Conservation (phyloP, 1,139 yeast species). For the Yamadazyma friedrichii region DNA sequence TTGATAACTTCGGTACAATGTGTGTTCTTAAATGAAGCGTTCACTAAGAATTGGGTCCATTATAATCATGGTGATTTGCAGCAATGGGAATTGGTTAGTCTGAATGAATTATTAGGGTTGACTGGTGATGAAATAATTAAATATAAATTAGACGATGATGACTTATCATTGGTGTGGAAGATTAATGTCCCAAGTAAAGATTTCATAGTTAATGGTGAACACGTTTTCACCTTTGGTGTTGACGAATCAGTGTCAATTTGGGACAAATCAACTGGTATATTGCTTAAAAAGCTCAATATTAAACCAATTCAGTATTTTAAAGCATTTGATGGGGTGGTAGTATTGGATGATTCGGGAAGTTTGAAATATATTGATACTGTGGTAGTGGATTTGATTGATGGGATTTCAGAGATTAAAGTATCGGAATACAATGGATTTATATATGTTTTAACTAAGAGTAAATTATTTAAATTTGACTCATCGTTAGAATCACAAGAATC, state of each 20-base stretch:
- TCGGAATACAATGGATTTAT: conserved; percentile 11
- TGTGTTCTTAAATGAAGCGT: conserved; percentile 34
- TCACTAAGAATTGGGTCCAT: conserved; percentile 28
- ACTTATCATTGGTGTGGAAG: conserved; percentile 17
- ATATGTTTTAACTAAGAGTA: conserved; percentile 15
- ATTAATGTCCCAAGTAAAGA: conserved; percentile 9
- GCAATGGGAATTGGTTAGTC: conserved; percentile 12
- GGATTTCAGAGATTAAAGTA: conserved; percentile 8
- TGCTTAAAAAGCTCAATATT: conserved; percentile 4
- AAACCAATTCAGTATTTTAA: conserved; percentile 4
- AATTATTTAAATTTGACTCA: conserved; percentile 12
- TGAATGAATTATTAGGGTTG: conserved; percentile 24
- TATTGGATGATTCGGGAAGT: conserved; percentile 4
- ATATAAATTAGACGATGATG: conserved; percentile 14
- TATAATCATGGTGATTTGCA: conserved; percentile 13
- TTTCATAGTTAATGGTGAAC: conserved; percentile 14
- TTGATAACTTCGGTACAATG: conserved; percentile 2
- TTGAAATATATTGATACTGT: conserved; percentile 3
- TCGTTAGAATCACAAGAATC: conserved; percentile 8
- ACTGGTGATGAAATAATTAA: conserved; percentile 28
- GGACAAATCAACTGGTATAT: conserved; percentile 9
- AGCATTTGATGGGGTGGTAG: conserved; percentile 10
- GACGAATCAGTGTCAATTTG: conserved; percentile 6
- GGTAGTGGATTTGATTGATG: neutral
- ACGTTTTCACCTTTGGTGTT: conserved; percentile 6